Evolutionary conservation across 257 asterid genomes (phyloP), one percentile per base, ranked within the genome.

Genomic region (Eucommia ulmoides): DNA sequence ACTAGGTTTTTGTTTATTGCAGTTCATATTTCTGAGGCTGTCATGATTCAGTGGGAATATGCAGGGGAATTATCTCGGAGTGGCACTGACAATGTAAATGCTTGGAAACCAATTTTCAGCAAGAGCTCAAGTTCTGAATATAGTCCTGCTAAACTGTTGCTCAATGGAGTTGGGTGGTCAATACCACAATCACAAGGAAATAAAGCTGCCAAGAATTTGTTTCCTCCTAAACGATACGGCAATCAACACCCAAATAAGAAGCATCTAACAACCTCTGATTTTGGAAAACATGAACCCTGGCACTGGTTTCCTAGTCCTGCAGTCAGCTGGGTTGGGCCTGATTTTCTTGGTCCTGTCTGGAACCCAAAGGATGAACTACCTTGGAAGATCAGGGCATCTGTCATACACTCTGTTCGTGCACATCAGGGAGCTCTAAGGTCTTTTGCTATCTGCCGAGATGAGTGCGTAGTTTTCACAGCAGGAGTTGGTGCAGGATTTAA

Each of bases 401-500:
- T 83, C 41, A 29, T 85, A 50, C 92, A 85, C 50, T 89, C 98
- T 60, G 69, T 74, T 15, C 93, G 98, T 54, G 92, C 92, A 41
- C 96, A 89, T 74, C 92, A 85, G 54, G 94, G 98, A 57, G 88
- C 94, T 52, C 59, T 89, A 68, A 79, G 96, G 69, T 83, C 96
- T 66, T 63, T 89, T 63, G 85, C 96, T 65, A 93, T 82, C 68
- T 76, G 92, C 64, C 79, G 76, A 68, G 78, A 89, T 24, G 98
- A 85, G 71, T 66, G 83, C 62, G 76, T 83, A 15, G 64, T 89
- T 67, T 85, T 82, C 72, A 85, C 98, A 20, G 98, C 98, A 4
- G 98, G 98, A 59, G 88, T 85, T 65, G 96, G 93, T 49, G 84
- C 73, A 29, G 96, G 94, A 55, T 89, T 85, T 77, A 89, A 79